Conservation (phyloP, 768 basidiomycete species). For the Mrakia frigida region DNA sequence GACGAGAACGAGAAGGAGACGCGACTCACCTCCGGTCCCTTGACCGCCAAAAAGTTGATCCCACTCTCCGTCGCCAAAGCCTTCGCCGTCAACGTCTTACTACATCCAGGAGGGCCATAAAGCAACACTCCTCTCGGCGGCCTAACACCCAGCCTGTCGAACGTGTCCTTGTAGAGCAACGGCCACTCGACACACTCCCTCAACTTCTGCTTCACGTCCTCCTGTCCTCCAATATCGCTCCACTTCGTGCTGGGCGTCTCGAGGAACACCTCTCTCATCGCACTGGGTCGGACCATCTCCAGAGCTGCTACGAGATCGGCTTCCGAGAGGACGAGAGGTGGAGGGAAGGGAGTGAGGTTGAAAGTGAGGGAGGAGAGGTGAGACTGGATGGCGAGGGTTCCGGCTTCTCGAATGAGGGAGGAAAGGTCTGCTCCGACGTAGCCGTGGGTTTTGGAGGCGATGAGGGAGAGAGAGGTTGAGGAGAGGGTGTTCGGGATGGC, state of each 20-base stretch:
- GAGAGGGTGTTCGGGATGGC: constrained; percentile 73
- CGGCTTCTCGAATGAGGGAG: constrained; percentile 87
- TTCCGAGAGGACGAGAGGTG: constrained; percentile 44
- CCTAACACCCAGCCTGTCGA: constrained; percentile 75
- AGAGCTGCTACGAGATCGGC: constrained; percentile 67
- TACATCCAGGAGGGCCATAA: constrained; percentile 96
- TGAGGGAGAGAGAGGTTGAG: constrained; percentile 54
- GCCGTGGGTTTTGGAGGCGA: constrained; percentile 77
- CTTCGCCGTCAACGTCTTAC: constrained; percentile 86
- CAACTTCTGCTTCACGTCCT: constrained; percentile 71
- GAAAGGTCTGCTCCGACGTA: constrained; percentile 96
- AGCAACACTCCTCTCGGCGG: constrained; percentile 85
- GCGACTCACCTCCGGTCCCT: constrained; percentile 80
- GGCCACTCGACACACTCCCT: constrained; percentile 96
- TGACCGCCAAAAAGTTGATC: constrained; percentile 92
- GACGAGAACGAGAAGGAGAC: neutral
- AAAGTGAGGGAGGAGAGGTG: constrained; percentile 24
- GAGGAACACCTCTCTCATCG: constrained; percentile 87
- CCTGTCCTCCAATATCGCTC: constrained; percentile 85
- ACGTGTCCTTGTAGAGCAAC: constrained; percentile 74
- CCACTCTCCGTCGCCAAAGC: constrained; percentile 91
- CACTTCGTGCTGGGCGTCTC: constrained; percentile 78
- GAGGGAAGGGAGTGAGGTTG: constrained; percentile 44
- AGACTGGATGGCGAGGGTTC: constrained; percentile 79
- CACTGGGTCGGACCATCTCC: constrained; percentile 78